Conservation (phyloP, 768 basidiomycete genomes). For the Amanita brunnescens region DNA sequence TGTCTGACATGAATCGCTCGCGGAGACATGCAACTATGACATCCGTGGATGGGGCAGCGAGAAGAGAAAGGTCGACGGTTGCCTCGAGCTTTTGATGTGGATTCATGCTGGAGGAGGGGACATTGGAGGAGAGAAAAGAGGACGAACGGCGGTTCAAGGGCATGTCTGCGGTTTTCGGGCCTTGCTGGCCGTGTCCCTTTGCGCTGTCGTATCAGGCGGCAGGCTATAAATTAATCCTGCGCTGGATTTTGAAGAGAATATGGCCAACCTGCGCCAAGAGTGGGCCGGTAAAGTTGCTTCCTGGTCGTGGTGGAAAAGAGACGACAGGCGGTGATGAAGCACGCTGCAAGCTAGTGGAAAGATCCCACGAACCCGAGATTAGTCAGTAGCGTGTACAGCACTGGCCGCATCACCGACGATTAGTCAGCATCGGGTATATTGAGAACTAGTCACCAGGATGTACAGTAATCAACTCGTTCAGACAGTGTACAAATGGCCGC, state of each 20-base stretch:
- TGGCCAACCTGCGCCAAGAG: no score
- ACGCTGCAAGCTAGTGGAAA: no score
- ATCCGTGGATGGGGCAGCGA: slow-evolving; percentile 71
- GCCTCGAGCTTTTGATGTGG: slow-evolving; percentile 60
- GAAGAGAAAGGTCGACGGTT: slow-evolving; percentile 57
- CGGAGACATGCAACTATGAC: slow-evolving; percentile 77
- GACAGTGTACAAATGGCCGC: slow-evolving; percentile 71
- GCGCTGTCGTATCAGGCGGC: not conserved
- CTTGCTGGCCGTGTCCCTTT: not conserved
- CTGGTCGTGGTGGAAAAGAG: not conserved
- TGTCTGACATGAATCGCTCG: slow-evolving; percentile 80
- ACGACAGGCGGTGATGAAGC: not conserved
- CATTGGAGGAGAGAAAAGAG: not conserved
- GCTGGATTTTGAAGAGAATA: no score
- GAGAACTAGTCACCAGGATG: slow-evolving; percentile 24
- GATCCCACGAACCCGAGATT: no score
- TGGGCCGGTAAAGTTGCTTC: no score
- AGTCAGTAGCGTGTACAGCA: no score
- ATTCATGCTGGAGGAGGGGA: not conserved
- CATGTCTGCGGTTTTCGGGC: not conserved
- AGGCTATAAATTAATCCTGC: not conserved
- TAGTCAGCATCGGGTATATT: slow-evolving; percentile 15
- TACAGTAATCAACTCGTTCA: slow-evolving; percentile 68
- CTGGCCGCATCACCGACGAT: no score
- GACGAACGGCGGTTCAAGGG: not conserved